phyloP scores from a whole-genome alignment of 208 protist species.

The Trypanosoma mega region DNA sequence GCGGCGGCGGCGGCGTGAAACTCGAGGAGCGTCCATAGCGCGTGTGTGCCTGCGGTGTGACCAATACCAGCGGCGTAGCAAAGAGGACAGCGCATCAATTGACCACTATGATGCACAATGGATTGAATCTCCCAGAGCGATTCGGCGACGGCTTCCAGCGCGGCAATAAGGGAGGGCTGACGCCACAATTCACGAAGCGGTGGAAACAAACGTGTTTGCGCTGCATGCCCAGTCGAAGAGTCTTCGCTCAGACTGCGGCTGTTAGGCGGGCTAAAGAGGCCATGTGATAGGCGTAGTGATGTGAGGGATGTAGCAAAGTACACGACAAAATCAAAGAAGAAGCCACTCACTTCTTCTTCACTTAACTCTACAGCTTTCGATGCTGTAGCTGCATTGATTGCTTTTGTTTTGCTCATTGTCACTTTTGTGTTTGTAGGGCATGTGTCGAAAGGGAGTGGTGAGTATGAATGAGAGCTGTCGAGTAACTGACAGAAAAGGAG shows the following conservation, averaged over 20 bases:
- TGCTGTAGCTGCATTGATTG: background rate
- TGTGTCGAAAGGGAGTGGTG: too few species aligned
- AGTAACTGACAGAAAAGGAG: slow-evolving; percentile 10
- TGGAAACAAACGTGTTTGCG: slow-evolving; percentile 14
- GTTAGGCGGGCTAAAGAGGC: too few species aligned
- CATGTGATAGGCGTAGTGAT: background rate
- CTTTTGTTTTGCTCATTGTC: too few species aligned
- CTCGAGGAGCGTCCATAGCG: slow-evolving; percentile 30
- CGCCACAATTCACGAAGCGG: slow-evolving; percentile 41
- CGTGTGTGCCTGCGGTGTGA: slow-evolving; percentile 42
- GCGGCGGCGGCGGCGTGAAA: background rate
- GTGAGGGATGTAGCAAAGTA: slow-evolving; percentile 23
- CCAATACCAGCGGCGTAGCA: slow-evolving; percentile 57
- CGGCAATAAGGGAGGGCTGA: slow-evolving; percentile 53
- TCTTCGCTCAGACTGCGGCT: too few species aligned
- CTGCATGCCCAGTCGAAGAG: too few species aligned
- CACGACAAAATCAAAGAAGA: slow-evolving; percentile 19
- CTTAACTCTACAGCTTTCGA: background rate
- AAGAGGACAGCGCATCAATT: slow-evolving; percentile 35
- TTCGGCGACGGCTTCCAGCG: slow-evolving; percentile 38
- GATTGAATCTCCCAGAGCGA: slow-evolving; percentile 28
- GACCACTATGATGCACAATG: slow-evolving; percentile 16
- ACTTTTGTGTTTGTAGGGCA: too few species aligned
- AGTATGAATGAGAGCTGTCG: slow-evolving; percentile 1
- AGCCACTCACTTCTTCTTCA: background rate